Conservation (phyloP, 2,329 filamentous ascomycete species). For the Balansia obtecta region DNA sequence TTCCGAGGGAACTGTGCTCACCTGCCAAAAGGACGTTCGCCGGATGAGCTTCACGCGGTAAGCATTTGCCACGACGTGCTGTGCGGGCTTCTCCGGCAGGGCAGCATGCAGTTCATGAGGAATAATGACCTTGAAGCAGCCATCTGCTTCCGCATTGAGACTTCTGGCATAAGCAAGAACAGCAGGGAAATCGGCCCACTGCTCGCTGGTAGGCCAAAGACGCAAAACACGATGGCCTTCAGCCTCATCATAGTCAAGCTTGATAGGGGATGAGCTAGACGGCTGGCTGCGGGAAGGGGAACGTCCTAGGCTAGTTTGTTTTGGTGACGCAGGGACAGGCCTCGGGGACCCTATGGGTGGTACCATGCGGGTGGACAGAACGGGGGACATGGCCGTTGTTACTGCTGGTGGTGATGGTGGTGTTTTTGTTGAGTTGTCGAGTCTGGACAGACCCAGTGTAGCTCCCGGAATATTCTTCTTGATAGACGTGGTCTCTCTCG, state of each 20-base stretch:
- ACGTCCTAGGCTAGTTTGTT: neutral
- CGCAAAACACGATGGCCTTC: slow-evolving; percentile 19
- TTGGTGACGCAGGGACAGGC: neutral
- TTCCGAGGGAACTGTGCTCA: slow-evolving; percentile 21
- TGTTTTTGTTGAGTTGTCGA: neutral
- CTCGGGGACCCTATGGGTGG: too few relatives aligned
- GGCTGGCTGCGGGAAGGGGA: too few relatives aligned
- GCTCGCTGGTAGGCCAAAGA: slow-evolving; percentile 20
- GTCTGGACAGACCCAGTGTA: neutral
- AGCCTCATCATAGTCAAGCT: slow-evolving; percentile 20
- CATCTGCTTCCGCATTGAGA: slow-evolving; percentile 20
- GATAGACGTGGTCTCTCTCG: neutral
- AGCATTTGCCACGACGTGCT: slow-evolving; percentile 21
- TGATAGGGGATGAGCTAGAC: slow-evolving; percentile 10
- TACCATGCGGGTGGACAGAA: neutral
- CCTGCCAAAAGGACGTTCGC: slow-evolving; percentile 24
- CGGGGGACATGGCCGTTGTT: too few relatives aligned
- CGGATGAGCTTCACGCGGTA: slow-evolving; percentile 23
- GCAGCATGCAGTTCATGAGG: slow-evolving; percentile 18
- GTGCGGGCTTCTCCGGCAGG: slow-evolving; percentile 19
- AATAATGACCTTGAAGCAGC: slow-evolving; percentile 27
- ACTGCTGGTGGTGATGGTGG: neutral
- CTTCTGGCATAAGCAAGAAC: slow-evolving; percentile 21
- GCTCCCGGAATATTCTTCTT: neutral
- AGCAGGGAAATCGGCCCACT: slow-evolving; percentile 25